These are phyloP conservation scores for Nannochloropsis salina DNA, from an alignment of 108 stramenopile genomes.

Conservation along the genomic window DNA sequence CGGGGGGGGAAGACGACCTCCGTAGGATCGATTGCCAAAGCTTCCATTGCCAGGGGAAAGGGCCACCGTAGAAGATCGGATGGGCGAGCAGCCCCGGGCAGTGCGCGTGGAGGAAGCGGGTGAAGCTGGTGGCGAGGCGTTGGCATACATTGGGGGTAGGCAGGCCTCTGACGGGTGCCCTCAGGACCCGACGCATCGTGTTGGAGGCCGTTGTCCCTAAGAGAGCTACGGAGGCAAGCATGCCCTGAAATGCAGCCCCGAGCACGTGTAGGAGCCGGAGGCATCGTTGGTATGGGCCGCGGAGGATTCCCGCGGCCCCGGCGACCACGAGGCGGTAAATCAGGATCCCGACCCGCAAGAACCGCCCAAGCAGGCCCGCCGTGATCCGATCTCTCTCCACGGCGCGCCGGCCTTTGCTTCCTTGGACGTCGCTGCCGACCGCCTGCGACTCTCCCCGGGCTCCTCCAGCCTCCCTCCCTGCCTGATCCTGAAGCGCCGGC, in stretches of 20 bases:
- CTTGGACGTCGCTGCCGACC: neutral
- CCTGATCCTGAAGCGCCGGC: neutral
- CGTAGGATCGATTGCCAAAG: neutral
- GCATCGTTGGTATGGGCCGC: neutral
- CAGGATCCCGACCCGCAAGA: neutral
- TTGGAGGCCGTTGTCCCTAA: neutral
- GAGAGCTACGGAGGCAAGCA: neutral
- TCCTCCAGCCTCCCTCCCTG: neutral
- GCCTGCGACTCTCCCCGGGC: neutral
- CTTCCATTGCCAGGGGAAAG: constrained; percentile 19
- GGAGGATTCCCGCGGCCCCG: neutral
- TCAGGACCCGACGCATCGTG: neutral
- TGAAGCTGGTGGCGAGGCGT: neutral
- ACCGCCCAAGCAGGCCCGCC: neutral
- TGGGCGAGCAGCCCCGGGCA: neutral
- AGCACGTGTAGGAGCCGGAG: neutral
- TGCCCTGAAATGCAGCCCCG: neutral
- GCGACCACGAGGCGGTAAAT: neutral
- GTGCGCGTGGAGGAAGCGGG: constrained; percentile 10
- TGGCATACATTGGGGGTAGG: neutral
- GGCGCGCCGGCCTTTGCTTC: neutral
- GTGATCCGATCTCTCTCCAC: neutral
- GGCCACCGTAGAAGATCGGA: constrained; percentile 11
- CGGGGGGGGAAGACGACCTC: no score
- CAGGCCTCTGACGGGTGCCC: neutral